These are phyloP conservation scores for Anthracocystis walkeri DNA, from an alignment of 1,284 basidiomycete genomes.

Conservation along the genomic window DNA sequence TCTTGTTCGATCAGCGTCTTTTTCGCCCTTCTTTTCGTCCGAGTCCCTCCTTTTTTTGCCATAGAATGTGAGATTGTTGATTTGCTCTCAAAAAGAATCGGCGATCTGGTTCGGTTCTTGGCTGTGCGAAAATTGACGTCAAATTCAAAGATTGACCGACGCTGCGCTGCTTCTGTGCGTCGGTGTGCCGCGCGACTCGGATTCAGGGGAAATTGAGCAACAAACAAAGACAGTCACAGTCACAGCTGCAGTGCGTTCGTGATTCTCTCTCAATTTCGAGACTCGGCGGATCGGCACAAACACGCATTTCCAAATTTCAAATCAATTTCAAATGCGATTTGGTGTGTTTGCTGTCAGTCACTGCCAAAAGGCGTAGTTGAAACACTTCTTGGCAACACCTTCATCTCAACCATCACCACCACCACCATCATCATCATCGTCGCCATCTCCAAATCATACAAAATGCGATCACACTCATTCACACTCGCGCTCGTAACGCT, in stretches of 20 bases:
- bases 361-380: neutral
- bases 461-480: constrained; percentile 32
- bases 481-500: constrained; percentile 36
- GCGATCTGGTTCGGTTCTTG: neutral
- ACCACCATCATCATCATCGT: neutral
- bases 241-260: too few relatives aligned
- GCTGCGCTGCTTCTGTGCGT: neutral
- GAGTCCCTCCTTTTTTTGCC: neutral
- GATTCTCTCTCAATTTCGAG: too few relatives aligned
- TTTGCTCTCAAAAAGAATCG: neutral
- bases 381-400: neutral
- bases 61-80: constrained; percentile 2
- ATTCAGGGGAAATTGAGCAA: too few relatives aligned
- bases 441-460: neutral
- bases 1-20: constrained; percentile 9
- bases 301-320: too few relatives aligned
- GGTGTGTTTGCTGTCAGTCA: neutral
- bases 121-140: constrained; percentile 5
- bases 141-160: neutral
- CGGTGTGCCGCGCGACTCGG: neutral
- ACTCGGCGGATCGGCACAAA: too few relatives aligned
- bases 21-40: constrained; percentile 12
- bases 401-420: neutral
- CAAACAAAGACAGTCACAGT: too few relatives aligned
- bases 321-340: too few relatives aligned